These are phyloP conservation scores for Coemansia furcata DNA, from an alignment of 192 early-diverging fungal species.

Conservation along the genomic window DNA sequence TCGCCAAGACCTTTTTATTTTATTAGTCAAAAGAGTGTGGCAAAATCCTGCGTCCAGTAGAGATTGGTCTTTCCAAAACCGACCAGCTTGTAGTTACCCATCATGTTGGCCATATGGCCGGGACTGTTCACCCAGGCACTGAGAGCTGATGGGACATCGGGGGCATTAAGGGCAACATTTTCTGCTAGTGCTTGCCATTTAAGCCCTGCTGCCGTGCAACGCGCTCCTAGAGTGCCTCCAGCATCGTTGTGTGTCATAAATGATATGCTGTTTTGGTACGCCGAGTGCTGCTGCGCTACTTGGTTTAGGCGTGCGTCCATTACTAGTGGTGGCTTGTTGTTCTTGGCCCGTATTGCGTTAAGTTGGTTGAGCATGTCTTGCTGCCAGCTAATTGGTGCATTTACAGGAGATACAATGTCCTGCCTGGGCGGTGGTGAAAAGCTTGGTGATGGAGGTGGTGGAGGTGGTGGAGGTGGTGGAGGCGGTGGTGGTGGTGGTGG, in stretches of 20 bases:
- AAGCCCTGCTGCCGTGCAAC: conserved; percentile 25
- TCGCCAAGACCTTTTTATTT: neutral
- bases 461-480: neutral
- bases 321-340: conserved; percentile 21
- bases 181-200: conserved; percentile 33
- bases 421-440: neutral
- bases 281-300: conserved; percentile 38
- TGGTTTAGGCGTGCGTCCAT: conserved; percentile 22
- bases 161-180: conserved; percentile 36
- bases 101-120: conserved; percentile 37
- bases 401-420: neutral
- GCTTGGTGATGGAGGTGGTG: neutral
- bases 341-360: conserved; percentile 29
- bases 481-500: neutral
- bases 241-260: conserved; percentile 36
- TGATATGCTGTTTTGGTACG: conserved; percentile 22
- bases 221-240: conserved; percentile 19
- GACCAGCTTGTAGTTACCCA: conserved; percentile 36
- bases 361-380: conserved; percentile 40
- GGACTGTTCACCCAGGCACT: conserved; percentile 23
- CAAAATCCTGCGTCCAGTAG: conserved; percentile 50
- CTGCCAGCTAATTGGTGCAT: conserved; percentile 14
- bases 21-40: conserved; percentile 2
- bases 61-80: conserved; percentile 35
- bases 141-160: conserved; percentile 18